Evolutionary conservation across 106 monocot species (phyloP).

Genomic region (Dendrobium huoshanense): DNA sequence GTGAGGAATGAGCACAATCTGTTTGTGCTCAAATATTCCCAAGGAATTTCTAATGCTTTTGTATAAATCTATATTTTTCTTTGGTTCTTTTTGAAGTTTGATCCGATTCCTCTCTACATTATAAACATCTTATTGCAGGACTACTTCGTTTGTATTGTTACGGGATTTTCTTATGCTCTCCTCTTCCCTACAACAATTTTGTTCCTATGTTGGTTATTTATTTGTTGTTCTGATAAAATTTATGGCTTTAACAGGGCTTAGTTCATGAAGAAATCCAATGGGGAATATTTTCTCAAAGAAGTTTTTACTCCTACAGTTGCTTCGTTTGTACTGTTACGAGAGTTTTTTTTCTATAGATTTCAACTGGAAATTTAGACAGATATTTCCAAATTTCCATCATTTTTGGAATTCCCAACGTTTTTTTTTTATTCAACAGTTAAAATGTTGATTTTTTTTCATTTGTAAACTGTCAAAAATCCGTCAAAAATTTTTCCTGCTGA

Average conservation of each 20-base stretch:
- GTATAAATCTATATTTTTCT: neutral
- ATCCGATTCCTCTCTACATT: neutral
- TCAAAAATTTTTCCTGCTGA: no score
- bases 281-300: constrained; percentile 79
- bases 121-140: constrained; percentile 33
- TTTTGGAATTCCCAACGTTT: no score
- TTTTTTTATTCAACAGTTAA: no score
- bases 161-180: constrained; percentile 22
- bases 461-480: no score
- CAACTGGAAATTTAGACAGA: no score
- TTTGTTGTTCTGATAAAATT: constrained; percentile 2
- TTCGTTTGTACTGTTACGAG: no score
- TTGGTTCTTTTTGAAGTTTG: neutral
- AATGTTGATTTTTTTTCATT: no score
- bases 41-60: neutral
- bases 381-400: no score
- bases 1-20: neutral
- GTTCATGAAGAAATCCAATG: constrained; percentile 72
- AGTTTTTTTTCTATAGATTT: no score
- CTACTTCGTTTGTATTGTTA: constrained; percentile 94
- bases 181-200: neutral
- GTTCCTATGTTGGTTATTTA: neutral
- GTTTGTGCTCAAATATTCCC: neutral
- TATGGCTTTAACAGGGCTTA: constrained; percentile 49
- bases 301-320: constrained; percentile 16